Base-by-base conservation (phyloP, 1,284 basidiomycete genomes). In the Pseudozyma sp. region DNA sequence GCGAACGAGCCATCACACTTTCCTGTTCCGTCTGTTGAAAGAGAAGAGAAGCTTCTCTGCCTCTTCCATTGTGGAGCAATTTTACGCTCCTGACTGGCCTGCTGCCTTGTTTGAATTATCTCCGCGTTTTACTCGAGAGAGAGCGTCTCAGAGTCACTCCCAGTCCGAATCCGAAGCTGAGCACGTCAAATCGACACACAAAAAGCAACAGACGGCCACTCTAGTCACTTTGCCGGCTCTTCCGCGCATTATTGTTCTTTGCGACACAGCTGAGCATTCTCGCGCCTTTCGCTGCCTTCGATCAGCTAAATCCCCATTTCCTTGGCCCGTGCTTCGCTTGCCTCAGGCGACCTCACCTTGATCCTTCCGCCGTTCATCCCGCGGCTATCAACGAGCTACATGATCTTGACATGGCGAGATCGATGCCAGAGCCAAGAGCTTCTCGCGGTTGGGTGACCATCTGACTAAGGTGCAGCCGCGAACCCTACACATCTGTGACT, bases 1-100 rank as follows among this genome's bases (percentile, higher is more conserved):
- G 60, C 57, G 61, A 60, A 70, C 61, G 67, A 60, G 59, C 66
- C 59, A 61, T 42, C 40, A 31, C 25, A 6, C 25, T 31, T 31
- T 31, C 31, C 53, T 50, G 44, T 44, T 51, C 36, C 7, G 36
- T 19, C n/a, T n/a, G 36, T 16, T 14, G 14, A 39, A n/a, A 18
- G 36, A 19, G n/a, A 35, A 31, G 25, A 31, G 25, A 31, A 31
- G 25, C 25, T 31, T 31, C 25, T 31, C 25, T 31, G 6, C 25
- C 25, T 43, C 13, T n/a, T 19, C 31, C 16, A n/a, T 53, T 43
- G 45, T 47, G 44, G 35, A 48, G 38, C n/a, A 43, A 12, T 6
- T 40, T 40, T 34, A 35, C 39, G 36, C 44, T 31, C 25, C 6
- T 31, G 25, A 48, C 34, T 44, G 57, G 8, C 12, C 12, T 31